Base-by-base conservation (phyloP, 2,329 filamentous ascomycete genomes). In the Curvularia spicifera region DNA sequence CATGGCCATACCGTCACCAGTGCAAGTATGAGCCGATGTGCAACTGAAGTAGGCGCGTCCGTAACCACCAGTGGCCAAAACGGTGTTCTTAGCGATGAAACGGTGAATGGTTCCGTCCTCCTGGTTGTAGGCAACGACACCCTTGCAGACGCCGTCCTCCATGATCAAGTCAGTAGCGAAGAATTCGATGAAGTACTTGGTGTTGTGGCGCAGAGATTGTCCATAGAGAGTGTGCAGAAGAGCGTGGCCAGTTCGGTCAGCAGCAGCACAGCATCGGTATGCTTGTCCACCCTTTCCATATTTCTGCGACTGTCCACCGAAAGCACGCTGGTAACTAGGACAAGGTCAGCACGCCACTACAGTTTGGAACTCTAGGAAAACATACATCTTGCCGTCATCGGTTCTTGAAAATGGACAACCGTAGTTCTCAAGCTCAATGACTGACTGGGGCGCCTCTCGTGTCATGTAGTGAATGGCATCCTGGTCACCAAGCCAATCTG, bases 151-250 rank as follows among this genome's bases (percentile, higher is more conserved):
- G 61, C 94, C 94, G 73, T 96, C 91, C 82, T 97, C 90, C 95
- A 98, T 98, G 73, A 99, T 90, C 80, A 98, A 83, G 78, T 98
- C 95, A 68, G 96, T 86, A 71, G 93, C 95, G 79, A 98, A 99
- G 85, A 93, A 98, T 82, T 98, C 95, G 79, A 99, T 97, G 82
- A 99, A 98, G 86, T 97, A 99, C 85, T 97, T 97, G 76, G 94
- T 97, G 85, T 97, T 97, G 86, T 98, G 93, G 76, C 91, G 86
- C 61, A 98, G 87, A 53, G 93, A 97, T 83, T 97, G 94, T 73
- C 95, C 95, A 81, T 98, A 99, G 67, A 99, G 91, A 26, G 95
- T 99, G 86, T 99, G 95, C 51, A 99, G 88, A 69, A 99, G 90
- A 73, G 95, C 95, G 81, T 99, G 95, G 65, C 95, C 95, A 64